Base-by-base conservation (phyloP, 257 asterid genomes). In the Voacanga thouarsii region DNA sequence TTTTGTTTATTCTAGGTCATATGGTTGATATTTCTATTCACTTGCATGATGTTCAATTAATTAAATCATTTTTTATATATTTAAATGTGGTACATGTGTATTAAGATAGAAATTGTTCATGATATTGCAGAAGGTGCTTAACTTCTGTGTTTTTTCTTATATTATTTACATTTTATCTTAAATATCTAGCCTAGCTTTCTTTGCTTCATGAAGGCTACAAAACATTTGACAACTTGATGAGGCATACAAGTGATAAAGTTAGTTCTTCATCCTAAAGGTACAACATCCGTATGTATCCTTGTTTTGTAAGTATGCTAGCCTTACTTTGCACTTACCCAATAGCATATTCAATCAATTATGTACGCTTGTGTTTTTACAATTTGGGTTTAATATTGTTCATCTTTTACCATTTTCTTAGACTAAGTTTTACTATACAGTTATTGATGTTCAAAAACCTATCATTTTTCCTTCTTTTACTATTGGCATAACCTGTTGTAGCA, bases 41-140 rank as follows among this genome's bases (percentile, higher is more conserved):
- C 12, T 67, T 67, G 72, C 72, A 67, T 19, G 19, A 19, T 41
- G 30, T 10, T 19, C 73, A 18, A 41, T 70, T 41, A 51, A 59
- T 63, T 72, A 28, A 65, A 64, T 41, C 44, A n/a, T n/a, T n/a
- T n/a, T 81, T 56, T 80, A 75, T 55, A 41, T 18, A 33, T 41
- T 71, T 63, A 39, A 30, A 80, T 79, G 51, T 78, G 50, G 53
- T 78, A 81, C 92, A 92, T 97, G 96, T 94, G 98, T 80, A 89
- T 92, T 87, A 94, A 94, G 89, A 90, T 94, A 84, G 98, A 96
- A 73, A 89, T 94, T 81, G 96, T 94, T 82, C 98, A 94, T 80
- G 98, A 90, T 85, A 90, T 94, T 81, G 97, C 96, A 45, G 98
- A 94, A 94, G 98, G 98, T 94, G 89, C 51, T 47, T 47, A 83